Evolutionary conservation across 2,329 filamentous ascomycete genomes (phyloP).

Genomic region (Ceratocystis huliohia): DNA sequence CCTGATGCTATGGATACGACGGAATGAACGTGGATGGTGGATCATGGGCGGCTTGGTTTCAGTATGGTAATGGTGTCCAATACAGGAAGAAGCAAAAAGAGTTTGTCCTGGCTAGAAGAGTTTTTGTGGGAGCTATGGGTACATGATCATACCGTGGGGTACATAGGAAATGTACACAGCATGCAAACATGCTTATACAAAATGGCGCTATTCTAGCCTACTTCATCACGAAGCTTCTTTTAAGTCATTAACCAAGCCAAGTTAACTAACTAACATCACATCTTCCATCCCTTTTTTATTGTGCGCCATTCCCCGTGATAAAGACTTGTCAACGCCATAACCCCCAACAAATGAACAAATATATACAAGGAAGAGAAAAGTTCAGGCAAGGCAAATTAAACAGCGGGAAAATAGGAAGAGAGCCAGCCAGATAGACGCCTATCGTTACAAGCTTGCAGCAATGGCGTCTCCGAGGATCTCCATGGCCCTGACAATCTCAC

Average conservation of each 20-base stretch:
- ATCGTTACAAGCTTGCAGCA: conserved; percentile 30
- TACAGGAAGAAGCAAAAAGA: neutral
- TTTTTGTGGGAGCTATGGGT: neutral
- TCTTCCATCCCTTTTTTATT: neutral
- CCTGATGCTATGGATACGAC: conserved; percentile 23
- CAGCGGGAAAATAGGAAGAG: neutral
- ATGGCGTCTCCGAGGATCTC: conserved; percentile 60
- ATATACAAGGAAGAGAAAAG: conserved; percentile 11
- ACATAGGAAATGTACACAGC: neutral
- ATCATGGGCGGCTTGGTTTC: too few species aligned
- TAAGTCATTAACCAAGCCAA: neutral
- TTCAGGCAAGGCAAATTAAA: neutral
- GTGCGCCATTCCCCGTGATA: neutral
- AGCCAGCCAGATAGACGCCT: neutral
- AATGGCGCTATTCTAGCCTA: neutral
- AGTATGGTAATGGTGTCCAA: neutral
- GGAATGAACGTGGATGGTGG: conserved; percentile 7
- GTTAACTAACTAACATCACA: neutral
- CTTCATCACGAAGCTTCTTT: neutral
- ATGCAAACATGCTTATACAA: neutral
- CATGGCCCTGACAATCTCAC: conserved; percentile 68
- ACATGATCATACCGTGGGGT: neutral
- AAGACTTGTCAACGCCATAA: neutral
- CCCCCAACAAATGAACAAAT: conserved; percentile 2
- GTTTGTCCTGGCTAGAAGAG: neutral